A percentile compares a stretch with the other conserved stretches of the same genome.
phyloP scores from a whole-genome alignment of 345 rosid species.

The Camelina sativa region DNA sequence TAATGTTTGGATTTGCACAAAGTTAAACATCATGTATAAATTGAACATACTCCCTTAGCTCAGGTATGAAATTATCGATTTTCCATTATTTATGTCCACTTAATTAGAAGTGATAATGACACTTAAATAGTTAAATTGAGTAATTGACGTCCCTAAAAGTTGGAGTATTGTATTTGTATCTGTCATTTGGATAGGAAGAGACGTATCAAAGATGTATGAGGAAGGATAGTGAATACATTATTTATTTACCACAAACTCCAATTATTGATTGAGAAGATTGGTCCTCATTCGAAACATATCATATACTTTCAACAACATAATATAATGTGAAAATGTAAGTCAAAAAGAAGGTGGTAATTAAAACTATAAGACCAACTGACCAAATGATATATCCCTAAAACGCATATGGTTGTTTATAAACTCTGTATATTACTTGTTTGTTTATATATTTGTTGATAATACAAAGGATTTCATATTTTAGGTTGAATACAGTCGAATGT shows the following conservation, averaged over 20 bases:
- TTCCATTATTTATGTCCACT: too few species aligned
- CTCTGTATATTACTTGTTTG: too few species aligned
- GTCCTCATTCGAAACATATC: constrained; percentile 5
- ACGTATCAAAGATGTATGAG: constrained; percentile 27
- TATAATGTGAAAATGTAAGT: background rate
- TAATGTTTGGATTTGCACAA: too few species aligned
- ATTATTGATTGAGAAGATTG: constrained; percentile 31
- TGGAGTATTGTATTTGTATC: constrained; percentile 2
- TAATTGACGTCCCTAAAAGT: background rate
- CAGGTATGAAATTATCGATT: too few species aligned
- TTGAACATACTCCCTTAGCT: too few species aligned
- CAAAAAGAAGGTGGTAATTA: constrained; percentile 16
- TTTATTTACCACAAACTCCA: constrained; percentile 16
- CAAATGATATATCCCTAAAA: background rate
- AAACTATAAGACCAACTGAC: background rate
- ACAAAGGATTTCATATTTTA: too few species aligned
- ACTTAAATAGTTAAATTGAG: background rate
- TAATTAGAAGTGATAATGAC: background rate
- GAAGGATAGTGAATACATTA: background rate
- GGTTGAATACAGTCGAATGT: background rate
- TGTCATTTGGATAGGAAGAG: constrained; percentile 21
- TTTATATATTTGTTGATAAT: too few species aligned
- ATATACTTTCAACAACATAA: background rate
- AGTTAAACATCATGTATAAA: too few species aligned
- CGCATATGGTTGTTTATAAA: background rate